phyloP scores from a whole-genome alignment of 176 grass and related monocot genomes.

The Otatea glauca region DNA sequence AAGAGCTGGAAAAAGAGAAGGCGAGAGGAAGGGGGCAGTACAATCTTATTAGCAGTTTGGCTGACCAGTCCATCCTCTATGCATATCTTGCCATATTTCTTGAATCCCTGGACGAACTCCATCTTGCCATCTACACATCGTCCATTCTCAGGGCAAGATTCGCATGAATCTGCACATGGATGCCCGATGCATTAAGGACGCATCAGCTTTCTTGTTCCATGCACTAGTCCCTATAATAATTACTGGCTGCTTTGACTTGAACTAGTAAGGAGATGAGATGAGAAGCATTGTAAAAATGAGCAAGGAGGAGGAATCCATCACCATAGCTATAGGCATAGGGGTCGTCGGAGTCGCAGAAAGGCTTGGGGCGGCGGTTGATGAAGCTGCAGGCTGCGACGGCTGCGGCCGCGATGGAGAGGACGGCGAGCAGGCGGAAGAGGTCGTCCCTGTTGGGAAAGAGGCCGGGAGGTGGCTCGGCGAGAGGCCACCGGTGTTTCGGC shows the following conservation, averaged over 20 bases:
- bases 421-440: conserved; percentile 59
- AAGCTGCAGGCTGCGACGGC: conserved; percentile 60
- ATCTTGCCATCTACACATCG: conserved; percentile 61
- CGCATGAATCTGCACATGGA: conserved; percentile 59
- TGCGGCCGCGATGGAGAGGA: conserved; percentile 75
- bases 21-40: conserved; percentile 37
- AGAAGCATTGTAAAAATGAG: too few relatives aligned
- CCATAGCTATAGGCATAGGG: conserved; percentile 46
- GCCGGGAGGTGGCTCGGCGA: conserved; percentile 58
- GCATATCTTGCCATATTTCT: conserved; percentile 61
- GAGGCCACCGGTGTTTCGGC: background rate
- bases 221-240: background rate
- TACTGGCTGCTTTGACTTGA: background rate
- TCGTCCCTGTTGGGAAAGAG: conserved; percentile 70
- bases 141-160: background rate
- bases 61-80: conserved; percentile 74
- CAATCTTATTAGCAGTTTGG: conserved; percentile 64
- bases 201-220: background rate
- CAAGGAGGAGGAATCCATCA: background rate
- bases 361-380: conserved; percentile 56
- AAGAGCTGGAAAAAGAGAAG: background rate
- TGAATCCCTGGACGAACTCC: conserved; percentile 72
- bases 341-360: conserved; percentile 75
- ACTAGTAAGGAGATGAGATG: background rate
- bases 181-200: background rate